phyloP scores from a whole-genome alignment of 257 asterid species.

The Osmanthus fragrans region DNA sequence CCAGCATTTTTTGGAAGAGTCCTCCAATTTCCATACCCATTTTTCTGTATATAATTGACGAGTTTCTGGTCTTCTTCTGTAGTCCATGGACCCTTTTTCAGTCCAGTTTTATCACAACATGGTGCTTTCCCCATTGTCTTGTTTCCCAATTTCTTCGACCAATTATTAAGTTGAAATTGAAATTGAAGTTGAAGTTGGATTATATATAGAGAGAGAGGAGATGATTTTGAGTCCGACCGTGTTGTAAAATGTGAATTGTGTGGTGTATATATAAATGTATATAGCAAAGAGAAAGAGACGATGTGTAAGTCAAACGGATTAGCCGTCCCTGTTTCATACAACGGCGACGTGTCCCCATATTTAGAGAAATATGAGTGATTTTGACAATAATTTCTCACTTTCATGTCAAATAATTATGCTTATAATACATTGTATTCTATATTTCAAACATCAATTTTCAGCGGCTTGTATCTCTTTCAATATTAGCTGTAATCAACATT shows the following conservation, averaged over 20 bases:
- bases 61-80: conserved; percentile 80
- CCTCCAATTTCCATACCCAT: conserved; percentile 85
- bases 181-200: no score
- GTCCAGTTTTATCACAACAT: conserved; percentile 78
- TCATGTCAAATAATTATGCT: neutral
- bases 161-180: no score
- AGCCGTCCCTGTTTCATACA: conserved; percentile 74
- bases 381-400: neutral
- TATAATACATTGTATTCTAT: neutral
- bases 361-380: conserved; percentile 28
- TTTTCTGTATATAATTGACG: conserved; percentile 53
- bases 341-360: conserved; percentile 74
- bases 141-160: no score
- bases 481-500: conserved; percentile 49
- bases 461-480: conserved; percentile 26
- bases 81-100: conserved; percentile 93
- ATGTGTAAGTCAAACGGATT: conserved; percentile 34
- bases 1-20: conserved; percentile 86
- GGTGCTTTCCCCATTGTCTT: conserved; percentile 72
- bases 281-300: conserved; percentile 3
- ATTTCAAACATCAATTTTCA: conserved; percentile 29
- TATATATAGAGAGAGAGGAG: neutral
- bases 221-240: conserved; percentile 20
- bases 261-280: conserved; percentile 9
- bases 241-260: neutral